Evolutionary conservation across 2,329 filamentous ascomycete genomes (phyloP).

Genomic region (Fusarium drepaniforme): DNA sequence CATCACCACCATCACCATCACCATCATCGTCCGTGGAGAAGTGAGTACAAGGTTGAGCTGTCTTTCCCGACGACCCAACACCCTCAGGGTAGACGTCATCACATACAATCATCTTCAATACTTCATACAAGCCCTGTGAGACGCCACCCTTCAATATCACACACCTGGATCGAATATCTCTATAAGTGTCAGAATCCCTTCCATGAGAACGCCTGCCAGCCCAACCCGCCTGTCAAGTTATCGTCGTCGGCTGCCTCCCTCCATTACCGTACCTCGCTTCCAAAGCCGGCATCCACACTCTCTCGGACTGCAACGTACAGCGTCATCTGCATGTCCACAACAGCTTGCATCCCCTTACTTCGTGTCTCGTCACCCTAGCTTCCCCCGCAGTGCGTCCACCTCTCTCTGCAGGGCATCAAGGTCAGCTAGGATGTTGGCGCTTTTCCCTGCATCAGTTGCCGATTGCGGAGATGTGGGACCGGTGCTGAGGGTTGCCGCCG

Average conservation of each 20-base stretch:
- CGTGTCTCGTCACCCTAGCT: slow-evolving; percentile 41
- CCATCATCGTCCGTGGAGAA: slow-evolving; percentile 1
- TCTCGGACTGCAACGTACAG: slow-evolving; percentile 23
- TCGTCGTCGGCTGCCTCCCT: slow-evolving; percentile 9
- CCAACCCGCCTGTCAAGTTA: slow-evolving; percentile 20
- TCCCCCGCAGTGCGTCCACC: slow-evolving; percentile 72
- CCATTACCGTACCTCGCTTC: slow-evolving; percentile 15
- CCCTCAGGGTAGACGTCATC: slow-evolving; percentile 29
- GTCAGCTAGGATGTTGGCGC: slow-evolving; percentile 77
- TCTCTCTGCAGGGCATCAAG: slow-evolving; percentile 79
- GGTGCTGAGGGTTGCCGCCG: slow-evolving; percentile 12
- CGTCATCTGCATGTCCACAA: slow-evolving; percentile 5
- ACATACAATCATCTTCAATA: slow-evolving; percentile 35
- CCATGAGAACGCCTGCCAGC: slow-evolving; percentile 34
- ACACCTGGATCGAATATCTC: slow-evolving; percentile 25
- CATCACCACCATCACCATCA: slow-evolving; percentile 17
- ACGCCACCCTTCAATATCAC: slow-evolving; percentile 11
- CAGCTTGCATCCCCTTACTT: not conserved
- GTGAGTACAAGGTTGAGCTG: slow-evolving; percentile 10
- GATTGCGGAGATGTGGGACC: slow-evolving; percentile 33
- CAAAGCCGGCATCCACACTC: slow-evolving; percentile 13
- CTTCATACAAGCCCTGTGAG: slow-evolving; percentile 20
- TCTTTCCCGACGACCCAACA: slow-evolving; percentile 16
- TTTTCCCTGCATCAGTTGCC: slow-evolving; percentile 47
- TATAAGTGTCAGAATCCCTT: slow-evolving; percentile 33